phyloP scores from a whole-genome alignment of 1,284 basidiomycete genomes.

The Trametes polyzona region DNA sequence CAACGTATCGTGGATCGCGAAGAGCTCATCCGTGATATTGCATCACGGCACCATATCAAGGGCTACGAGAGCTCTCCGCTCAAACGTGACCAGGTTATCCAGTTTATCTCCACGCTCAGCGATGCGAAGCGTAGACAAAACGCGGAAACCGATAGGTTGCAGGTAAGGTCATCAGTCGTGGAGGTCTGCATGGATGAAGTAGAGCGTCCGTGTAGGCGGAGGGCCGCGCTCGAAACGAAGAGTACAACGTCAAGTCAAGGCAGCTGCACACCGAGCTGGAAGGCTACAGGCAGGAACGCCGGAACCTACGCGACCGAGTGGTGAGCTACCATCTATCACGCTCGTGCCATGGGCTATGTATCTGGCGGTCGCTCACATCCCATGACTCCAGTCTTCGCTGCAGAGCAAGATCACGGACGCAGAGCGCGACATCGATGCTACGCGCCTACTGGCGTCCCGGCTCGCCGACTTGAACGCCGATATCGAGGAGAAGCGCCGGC shows the following conservation, averaged over 20 bases:
- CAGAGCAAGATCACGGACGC: constrained; percentile 26
- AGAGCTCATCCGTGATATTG: constrained; percentile 71
- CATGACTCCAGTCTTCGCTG: constrained; percentile 27
- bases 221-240: constrained; percentile 54
- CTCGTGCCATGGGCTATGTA: too few species aligned
- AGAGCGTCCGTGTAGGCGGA: constrained; percentile 42
- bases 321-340: constrained; percentile 43
- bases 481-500: constrained; percentile 66
- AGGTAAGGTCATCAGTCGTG: constrained; percentile 44
- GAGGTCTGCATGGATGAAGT: not conserved
- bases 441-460: constrained; percentile 27
- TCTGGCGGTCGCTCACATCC: too few species aligned
- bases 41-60: constrained; percentile 70
- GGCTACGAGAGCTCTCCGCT: constrained; percentile 74
- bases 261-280: constrained; percentile 58
- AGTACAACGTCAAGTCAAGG: constrained; percentile 58
- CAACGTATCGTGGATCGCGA: constrained; percentile 78
- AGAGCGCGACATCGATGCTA: constrained; percentile 32
- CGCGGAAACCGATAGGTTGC: constrained; percentile 59
- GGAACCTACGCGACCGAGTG: constrained; percentile 61
- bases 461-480: constrained; percentile 45
- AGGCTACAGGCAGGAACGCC: constrained; percentile 54
- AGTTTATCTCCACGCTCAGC: constrained; percentile 67
- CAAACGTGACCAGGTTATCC: constrained; percentile 65
- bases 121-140: constrained; percentile 63